A percentile compares a stretch with the other conserved stretches of the same genome.
These are phyloP conservation scores for Tetrahymena elliotti DNA, from an alignment of 73 alveolate species.

Conservation along the genomic window DNA sequence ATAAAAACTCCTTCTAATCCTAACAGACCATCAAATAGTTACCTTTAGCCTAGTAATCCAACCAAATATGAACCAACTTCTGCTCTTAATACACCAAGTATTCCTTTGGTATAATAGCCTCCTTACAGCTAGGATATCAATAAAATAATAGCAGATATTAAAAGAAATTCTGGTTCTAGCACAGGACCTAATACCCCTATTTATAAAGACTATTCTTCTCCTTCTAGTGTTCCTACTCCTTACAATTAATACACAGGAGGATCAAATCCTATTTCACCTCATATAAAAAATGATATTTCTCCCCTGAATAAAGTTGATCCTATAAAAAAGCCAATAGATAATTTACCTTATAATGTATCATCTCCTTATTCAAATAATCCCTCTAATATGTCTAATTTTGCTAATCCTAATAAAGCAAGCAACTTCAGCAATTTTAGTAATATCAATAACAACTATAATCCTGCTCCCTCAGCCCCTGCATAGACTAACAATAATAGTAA, in stretches of 20 bases:
- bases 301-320: not conserved
- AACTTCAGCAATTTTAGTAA: not conserved
- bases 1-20: not conserved
- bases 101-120: not conserved
- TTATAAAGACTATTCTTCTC: not conserved
- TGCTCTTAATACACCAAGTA: not conserved
- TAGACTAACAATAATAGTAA: not conserved
- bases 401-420: not conserved
- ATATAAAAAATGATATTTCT: not conserved
- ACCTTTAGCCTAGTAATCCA: not conserved
- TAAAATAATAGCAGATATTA: not conserved
- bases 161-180: not conserved
- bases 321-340: not conserved
- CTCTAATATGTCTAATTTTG: not conserved
- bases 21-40: not conserved
- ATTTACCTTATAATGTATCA: not conserved
- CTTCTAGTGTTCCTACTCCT: not conserved
- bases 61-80: not conserved
- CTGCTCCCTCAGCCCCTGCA: not conserved
- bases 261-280: not conserved
- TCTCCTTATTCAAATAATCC: not conserved
- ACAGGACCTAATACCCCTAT: not conserved
- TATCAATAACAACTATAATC: not conserved
- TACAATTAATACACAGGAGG: not conserved
- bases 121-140: not conserved